phyloP scores from a whole-genome alignment of 352 stramenopile species.

The Elongisporangium undulatum region DNA sequence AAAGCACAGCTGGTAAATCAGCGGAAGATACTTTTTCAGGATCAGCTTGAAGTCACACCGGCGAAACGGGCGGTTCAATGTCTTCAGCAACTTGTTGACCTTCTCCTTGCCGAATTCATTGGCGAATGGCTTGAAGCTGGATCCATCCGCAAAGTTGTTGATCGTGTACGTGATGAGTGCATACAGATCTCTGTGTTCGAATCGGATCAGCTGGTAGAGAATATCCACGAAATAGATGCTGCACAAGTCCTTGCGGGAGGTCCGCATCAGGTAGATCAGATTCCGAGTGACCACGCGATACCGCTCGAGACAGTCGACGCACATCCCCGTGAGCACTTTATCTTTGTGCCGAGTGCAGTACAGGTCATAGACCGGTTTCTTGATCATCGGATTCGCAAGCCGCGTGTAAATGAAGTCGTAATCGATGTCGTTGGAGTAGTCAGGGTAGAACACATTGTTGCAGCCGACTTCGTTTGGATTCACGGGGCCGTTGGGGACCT shows the following conservation, averaged over 20 bases:
- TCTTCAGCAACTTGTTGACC: constrained; percentile 2
- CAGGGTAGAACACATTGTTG: constrained; percentile 7
- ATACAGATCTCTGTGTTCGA: constrained; percentile 9
- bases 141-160: constrained; percentile 7
- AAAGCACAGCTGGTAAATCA: constrained; percentile 2
- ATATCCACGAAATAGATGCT: constrained; percentile 17
- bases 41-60: constrained; percentile 6
- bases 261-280: constrained; percentile 14
- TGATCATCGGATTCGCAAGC: constrained; percentile 6
- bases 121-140: constrained; percentile 5
- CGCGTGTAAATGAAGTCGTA: constrained; percentile 4
- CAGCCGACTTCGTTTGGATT: background rate
- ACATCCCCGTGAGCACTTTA: constrained; percentile 2
- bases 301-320: constrained; percentile 7
- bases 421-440: constrained; percentile 9
- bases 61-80: constrained; percentile 4
- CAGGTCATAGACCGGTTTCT: constrained; percentile 5
- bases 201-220: constrained; percentile 12
- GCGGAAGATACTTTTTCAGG: constrained; percentile 5
- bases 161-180: constrained; percentile 4
- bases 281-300: constrained; percentile 9
- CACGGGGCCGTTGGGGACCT: background rate
- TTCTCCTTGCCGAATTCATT: constrained; percentile 5
- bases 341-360: constrained; percentile 6
- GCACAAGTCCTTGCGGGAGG: constrained; percentile 13